A percentile compares a stretch with the other conserved stretches of the same genome.
Evolutionary conservation across 441 rosid species (phyloP).

Genomic region (Melastoma candidum): DNA sequence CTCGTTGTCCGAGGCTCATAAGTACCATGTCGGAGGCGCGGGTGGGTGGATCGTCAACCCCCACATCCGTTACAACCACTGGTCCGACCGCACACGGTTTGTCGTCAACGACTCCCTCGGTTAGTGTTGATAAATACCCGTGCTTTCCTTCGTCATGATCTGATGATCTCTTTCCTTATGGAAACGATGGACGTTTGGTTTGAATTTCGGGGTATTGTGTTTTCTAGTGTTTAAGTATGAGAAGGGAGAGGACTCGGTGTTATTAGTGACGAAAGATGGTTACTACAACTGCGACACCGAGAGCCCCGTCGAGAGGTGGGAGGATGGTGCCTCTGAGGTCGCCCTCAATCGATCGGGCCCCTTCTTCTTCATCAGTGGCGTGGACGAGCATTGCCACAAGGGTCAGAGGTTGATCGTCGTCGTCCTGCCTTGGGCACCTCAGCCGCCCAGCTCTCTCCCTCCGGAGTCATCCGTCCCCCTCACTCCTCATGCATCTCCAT

Average conservation of each 20-base stretch:
- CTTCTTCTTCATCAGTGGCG: slow-evolving; percentile 6
- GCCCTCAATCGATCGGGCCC: slow-evolving; percentile 1
- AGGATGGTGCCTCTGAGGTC: slow-evolving; percentile 3
- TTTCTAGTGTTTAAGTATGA: slow-evolving; percentile 2
- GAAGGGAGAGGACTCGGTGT: slow-evolving; percentile 5
- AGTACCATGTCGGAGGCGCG: slow-evolving; percentile 1
- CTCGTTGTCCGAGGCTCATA: neutral
- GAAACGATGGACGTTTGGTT: neutral
- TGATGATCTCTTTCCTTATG: no score
- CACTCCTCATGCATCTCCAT: neutral
- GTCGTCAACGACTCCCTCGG: slow-evolving; percentile 5
- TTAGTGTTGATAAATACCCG: neutral
- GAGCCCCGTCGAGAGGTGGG: slow-evolving; percentile 1
- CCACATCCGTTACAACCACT: neutral
- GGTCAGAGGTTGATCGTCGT: slow-evolving; percentile 1
- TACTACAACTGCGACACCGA: slow-evolving; percentile 5
- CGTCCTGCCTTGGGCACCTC: neutral
- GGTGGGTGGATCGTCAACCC: slow-evolving; percentile 7
- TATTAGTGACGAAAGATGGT: neutral
- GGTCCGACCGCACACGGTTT: slow-evolving; percentile 1
- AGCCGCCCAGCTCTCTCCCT: no score
- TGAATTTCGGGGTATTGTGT: neutral
- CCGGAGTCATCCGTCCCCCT: no score
- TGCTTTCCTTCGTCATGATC: neutral
- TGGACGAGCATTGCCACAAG: neutral